A percentile compares a stretch with the other conserved stretches of the same genome.
phyloP scores from a whole-genome alignment of 352 stramenopile genomes.

The Pythium plurisporium region DNA sequence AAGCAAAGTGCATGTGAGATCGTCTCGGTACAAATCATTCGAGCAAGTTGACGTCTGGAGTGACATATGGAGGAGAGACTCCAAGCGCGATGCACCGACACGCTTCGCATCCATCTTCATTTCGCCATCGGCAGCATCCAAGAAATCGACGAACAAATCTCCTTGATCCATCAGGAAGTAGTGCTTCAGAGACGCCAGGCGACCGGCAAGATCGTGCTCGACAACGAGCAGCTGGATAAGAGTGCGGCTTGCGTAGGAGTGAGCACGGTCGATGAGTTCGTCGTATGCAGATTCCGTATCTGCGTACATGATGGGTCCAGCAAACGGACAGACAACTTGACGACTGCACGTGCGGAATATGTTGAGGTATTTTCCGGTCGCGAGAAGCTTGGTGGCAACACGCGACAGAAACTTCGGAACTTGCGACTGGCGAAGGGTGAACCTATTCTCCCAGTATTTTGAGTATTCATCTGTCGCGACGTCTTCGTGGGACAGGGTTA shows the following conservation, averaged over 20 bases:
- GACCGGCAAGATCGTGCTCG: constrained; percentile 75
- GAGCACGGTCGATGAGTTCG: constrained; percentile 79
- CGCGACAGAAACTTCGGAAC: constrained; percentile 80
- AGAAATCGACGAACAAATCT: constrained; percentile 98
- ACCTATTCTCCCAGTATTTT: constrained; percentile 87
- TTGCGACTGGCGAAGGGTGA: constrained; percentile 72
- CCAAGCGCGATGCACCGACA: constrained; percentile 83
- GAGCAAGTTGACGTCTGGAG: constrained; percentile 92
- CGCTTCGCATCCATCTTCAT: constrained; percentile 87
- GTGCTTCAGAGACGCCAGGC: constrained; percentile 90
- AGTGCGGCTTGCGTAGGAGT: constrained; percentile 71
- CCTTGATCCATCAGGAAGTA: constrained; percentile 99
- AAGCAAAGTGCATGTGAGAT: constrained; percentile 85
- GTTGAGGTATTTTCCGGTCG: constrained; percentile 91
- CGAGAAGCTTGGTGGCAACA: constrained; percentile 82
- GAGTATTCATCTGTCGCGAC: constrained; percentile 87
- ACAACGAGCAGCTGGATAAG: constrained; percentile 79
- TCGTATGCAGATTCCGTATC: constrained; percentile 72
- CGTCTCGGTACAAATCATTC: constrained; percentile 86
- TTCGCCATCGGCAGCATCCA: constrained; percentile 95
- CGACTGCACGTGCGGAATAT: constrained; percentile 82
- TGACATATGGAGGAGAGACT: constrained; percentile 93
- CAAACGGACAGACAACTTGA: constrained; percentile 77
- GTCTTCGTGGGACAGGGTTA: constrained; percentile 73
- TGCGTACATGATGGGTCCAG: constrained; percentile 56